Conservation (phyloP, 805 yeast species). For the Candida krabiensis region DNA sequence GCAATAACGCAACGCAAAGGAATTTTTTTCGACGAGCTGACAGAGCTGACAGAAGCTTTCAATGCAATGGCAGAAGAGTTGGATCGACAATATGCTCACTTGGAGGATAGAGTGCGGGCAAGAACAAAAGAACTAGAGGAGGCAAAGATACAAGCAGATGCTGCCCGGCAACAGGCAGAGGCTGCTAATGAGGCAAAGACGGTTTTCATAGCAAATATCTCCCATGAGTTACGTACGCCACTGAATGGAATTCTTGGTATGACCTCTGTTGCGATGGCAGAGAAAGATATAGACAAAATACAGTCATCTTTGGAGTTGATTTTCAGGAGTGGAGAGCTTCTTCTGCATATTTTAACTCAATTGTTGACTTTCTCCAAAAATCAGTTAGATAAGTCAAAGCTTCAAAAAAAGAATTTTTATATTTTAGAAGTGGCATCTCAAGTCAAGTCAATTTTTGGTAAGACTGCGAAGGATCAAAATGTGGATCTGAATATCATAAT, state of each 20-base stretch:
- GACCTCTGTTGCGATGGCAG: constrained; percentile 93
- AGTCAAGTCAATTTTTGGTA: constrained; percentile 79
- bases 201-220: constrained; percentile 86
- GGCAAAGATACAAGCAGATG: constrained; percentile 74
- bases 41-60: constrained; percentile 85
- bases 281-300: constrained; percentile 63
- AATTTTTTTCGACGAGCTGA: constrained; percentile 76
- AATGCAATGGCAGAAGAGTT: constrained; percentile 89
- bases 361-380: constrained; percentile 89
- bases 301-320: constrained; percentile 78
- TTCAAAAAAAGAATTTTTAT: constrained; percentile 81
- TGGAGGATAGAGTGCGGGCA: constrained; percentile 85
- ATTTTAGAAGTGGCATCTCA: constrained; percentile 82
- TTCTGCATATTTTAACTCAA: constrained; percentile 87
- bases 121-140: constrained; percentile 87
- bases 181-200: constrained; percentile 97
- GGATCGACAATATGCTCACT: constrained; percentile 75
- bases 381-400: constrained; percentile 76
- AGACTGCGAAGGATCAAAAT: constrained; percentile 73
- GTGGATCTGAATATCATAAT: constrained; percentile 66
- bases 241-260: constrained; percentile 94
- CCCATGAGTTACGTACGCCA: constrained; percentile 94
- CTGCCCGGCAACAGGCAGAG: constrained; percentile 49
- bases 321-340: constrained; percentile 86
- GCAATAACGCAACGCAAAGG: constrained; percentile 32